A percentile compares a stretch with the other conserved stretches of the same genome.
phyloP scores from a whole-genome alignment of 371 early-diverging fungal genomes.

The Syncephalastrum racemosum region DNA sequence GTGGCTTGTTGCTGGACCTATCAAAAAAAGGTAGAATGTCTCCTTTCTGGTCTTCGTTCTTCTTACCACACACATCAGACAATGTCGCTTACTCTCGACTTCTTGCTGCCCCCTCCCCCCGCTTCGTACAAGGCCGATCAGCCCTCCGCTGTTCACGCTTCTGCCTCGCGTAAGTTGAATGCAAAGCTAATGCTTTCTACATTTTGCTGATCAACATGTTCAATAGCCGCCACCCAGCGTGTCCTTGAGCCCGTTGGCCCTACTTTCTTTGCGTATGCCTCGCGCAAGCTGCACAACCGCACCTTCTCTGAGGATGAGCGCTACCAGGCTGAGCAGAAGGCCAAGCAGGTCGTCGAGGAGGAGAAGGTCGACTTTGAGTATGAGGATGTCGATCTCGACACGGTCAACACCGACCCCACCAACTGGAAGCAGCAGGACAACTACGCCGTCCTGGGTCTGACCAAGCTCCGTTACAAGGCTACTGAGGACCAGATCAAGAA shows the following conservation, averaged over 20 bases:
- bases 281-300: constrained; percentile 68
- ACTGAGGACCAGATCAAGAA: constrained; percentile 83
- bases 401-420: constrained; percentile 72
- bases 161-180: background rate
- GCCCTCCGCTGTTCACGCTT: constrained; percentile 44
- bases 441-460: constrained; percentile 84
- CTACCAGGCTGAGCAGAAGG: constrained; percentile 47
- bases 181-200: too few species aligned
- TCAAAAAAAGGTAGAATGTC: too few species aligned
- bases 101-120: constrained; percentile 68
- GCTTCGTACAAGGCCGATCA: constrained; percentile 59
- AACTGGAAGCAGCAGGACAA: constrained; percentile 90
- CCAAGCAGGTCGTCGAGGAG: constrained; percentile 52
- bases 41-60: background rate
- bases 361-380: constrained; percentile 72
- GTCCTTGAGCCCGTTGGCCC: constrained; percentile 64
- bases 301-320: constrained; percentile 71
- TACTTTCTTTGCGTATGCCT: constrained; percentile 67
- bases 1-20: too few species aligned
- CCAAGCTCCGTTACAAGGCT: constrained; percentile 78
- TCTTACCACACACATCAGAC: background rate
- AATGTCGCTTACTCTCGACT: constrained; percentile 60
- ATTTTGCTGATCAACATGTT: background rate
- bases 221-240: constrained; percentile 44
- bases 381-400: constrained; percentile 66